These are phyloP conservation scores for Cetraspora pellucida DNA, from an alignment of 192 early-diverging fungal genomes.

Conservation along the genomic window DNA sequence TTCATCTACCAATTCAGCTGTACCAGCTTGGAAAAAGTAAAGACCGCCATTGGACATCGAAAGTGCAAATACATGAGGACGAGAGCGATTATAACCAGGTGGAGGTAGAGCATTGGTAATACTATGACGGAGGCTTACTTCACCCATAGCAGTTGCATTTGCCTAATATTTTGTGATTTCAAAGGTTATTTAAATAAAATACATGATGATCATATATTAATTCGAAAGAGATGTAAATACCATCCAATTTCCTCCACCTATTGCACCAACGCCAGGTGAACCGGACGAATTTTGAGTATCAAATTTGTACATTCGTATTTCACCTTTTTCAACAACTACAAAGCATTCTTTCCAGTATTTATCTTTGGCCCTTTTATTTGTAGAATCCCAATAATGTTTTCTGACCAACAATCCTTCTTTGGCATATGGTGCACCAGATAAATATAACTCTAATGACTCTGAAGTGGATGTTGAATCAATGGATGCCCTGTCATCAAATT, in stretches of 20 bases:
- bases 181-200: neutral
- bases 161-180: constrained; percentile 26
- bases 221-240: constrained; percentile 1
- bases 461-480: constrained; percentile 26
- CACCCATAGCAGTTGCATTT: constrained; percentile 44
- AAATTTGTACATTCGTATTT: constrained; percentile 82
- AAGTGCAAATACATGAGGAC: constrained; percentile 85
- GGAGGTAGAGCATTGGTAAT: constrained; percentile 82
- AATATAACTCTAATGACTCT: constrained; percentile 9
- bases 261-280: neutral
- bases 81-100: constrained; percentile 77
- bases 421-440: constrained; percentile 42
- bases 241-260: constrained; percentile 38
- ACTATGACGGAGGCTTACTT: constrained; percentile 73
- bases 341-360: constrained; percentile 86
- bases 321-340: constrained; percentile 71
- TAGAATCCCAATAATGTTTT: constrained; percentile 81
- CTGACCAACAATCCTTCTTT: constrained; percentile 83
- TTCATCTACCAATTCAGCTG: constrained; percentile 67
- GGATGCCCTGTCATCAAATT: neutral
- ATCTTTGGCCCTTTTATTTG: constrained; percentile 77
- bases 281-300: constrained; percentile 40
- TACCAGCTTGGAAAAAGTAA: constrained; percentile 86
- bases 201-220: neutral
- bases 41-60: constrained; percentile 80